phyloP scores from a whole-genome alignment of 2,329 filamentous ascomycete species.

The Cytospora piceicola region DNA sequence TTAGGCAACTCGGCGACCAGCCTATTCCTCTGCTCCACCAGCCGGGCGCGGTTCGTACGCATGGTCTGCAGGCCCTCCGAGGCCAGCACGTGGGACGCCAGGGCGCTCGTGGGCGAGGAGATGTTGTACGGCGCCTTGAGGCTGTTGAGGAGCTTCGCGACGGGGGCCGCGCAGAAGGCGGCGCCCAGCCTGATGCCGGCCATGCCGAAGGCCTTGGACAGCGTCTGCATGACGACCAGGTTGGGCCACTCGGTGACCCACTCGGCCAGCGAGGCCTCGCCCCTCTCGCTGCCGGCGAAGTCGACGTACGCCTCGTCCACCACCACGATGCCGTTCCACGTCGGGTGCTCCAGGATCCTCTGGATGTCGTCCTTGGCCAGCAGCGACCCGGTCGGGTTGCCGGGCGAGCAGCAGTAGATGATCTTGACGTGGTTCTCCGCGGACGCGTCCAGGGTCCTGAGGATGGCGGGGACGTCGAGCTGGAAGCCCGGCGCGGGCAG shows the following conservation, averaged over 20 bases:
- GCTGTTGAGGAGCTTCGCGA: constrained; percentile 83
- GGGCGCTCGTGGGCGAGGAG: constrained; percentile 79
- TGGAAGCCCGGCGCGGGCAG: constrained; percentile 72
- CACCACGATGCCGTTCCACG: constrained; percentile 93
- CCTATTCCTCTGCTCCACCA: constrained; percentile 77
- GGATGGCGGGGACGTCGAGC: constrained; percentile 73
- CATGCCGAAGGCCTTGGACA: constrained; percentile 97
- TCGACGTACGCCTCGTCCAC: constrained; percentile 97
- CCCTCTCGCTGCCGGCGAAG: constrained; percentile 66
- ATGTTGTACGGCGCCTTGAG: constrained; percentile 98
- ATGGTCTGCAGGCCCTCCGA: constrained; percentile 72
- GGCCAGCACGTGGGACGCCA: constrained; percentile 75
- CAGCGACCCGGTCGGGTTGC: constrained; percentile 86
- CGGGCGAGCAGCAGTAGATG: constrained; percentile 90
- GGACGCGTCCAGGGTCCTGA: constrained; percentile 58
- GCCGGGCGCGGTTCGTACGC: constrained; percentile 68
- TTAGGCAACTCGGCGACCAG: constrained; percentile 73
- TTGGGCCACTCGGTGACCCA: constrained; percentile 94
- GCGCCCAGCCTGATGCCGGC: constrained; percentile 90
- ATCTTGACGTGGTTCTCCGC: constrained; percentile 72
- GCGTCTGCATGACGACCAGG: constrained; percentile 94
- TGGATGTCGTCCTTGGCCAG: constrained; percentile 76
- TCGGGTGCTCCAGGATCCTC: constrained; percentile 77
- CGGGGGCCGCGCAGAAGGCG: constrained; percentile 75
- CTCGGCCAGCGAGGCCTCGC: constrained; percentile 77